A percentile compares a stretch with the other conserved stretches of the same genome.
Conservation (phyloP, 225 moss, liverwort and hornwort genomes). For the Bryoerythrophyllum caledonicum region DNA sequence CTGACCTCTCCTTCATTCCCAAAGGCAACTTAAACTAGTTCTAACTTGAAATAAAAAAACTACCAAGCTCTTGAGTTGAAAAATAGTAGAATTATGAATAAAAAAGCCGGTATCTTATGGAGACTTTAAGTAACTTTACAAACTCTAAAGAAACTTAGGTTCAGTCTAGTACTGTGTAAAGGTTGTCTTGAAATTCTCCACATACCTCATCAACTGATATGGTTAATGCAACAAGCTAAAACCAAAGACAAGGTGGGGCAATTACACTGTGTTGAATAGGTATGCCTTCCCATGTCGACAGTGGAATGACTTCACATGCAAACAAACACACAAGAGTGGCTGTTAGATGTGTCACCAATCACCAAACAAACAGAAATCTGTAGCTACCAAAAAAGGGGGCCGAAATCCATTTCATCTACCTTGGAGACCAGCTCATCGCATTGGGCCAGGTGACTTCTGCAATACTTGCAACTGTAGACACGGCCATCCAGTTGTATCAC, state of each 20-base stretch:
- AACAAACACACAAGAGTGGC: conserved; percentile 1
- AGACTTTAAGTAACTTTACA: no score
- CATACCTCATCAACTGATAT: not conserved
- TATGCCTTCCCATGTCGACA: conserved; percentile 97
- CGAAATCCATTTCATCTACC: conserved; percentile 34
- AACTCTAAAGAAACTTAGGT: not conserved
- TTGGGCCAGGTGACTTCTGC: conserved; percentile 89
- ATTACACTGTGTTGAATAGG: conserved; percentile 97
- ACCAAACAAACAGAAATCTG: conserved; percentile 3
- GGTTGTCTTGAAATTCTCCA: not conserved
- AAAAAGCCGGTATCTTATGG: no score
- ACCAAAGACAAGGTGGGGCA: conserved; percentile 19
- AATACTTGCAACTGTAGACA: conserved; percentile 79
- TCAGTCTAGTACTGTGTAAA: no score
- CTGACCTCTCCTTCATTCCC: no score
- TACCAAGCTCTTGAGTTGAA: no score
- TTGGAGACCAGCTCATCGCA: conserved; percentile 84
- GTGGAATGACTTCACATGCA: conserved; percentile 71
- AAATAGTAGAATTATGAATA: no score
- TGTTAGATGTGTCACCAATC: conserved; percentile 23
- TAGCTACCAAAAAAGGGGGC: not conserved
- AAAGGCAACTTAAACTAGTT: not conserved
- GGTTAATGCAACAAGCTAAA: conserved; percentile 19
- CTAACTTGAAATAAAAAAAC: not conserved
- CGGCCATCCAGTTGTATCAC: conserved; percentile 93